These are phyloP conservation scores for Scenedesmus sp. DNA, from an alignment of 163 green algal genomes.

Conservation along the genomic window DNA sequence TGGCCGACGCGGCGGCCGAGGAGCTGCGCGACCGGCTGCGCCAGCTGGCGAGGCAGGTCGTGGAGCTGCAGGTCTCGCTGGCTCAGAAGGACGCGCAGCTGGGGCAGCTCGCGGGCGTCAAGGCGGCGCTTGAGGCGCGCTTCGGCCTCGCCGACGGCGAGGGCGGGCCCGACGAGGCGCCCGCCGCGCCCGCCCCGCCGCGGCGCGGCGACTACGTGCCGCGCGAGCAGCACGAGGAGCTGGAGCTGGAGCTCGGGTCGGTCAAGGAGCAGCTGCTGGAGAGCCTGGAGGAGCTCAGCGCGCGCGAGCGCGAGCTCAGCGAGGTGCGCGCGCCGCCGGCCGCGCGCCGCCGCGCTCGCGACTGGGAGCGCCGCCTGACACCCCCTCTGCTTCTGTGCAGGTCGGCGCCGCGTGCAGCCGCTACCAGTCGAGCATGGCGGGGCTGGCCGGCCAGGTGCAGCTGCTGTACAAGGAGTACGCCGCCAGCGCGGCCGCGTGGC, in stretches of 20 bases:
- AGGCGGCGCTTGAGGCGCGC: slow-evolving; percentile 47
- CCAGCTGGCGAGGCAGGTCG: slow-evolving; percentile 59
- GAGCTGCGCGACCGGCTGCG: slow-evolving; percentile 58
- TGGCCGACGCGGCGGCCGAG: slow-evolving; percentile 64
- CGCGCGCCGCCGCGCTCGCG: no score
- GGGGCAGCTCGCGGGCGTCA: slow-evolving; percentile 49
- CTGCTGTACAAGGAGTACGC: slow-evolving; percentile 70
- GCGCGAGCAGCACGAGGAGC: slow-evolving; percentile 56
- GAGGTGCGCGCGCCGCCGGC: slow-evolving; percentile 48
- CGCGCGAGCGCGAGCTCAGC: slow-evolving; percentile 55
- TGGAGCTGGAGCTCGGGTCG: slow-evolving; percentile 46
- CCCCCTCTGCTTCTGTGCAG: no score
- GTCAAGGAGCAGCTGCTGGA: slow-evolving; percentile 67
- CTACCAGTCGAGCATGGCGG: slow-evolving; percentile 54
- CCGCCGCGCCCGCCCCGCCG: neutral
- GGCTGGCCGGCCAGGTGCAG: slow-evolving; percentile 55
- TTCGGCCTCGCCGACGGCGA: neutral
- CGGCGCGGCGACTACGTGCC: slow-evolving; percentile 48
- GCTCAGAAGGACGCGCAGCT: slow-evolving; percentile 57
- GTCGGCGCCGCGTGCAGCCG: slow-evolving; percentile 26
- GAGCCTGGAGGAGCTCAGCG: slow-evolving; percentile 61
- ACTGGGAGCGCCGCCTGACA: no score
- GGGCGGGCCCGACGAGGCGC: neutral
- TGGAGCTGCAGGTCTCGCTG: slow-evolving; percentile 50
- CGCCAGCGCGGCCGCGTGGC: slow-evolving; percentile 50